These are phyloP conservation scores for Ettlia oleoabundans DNA, from an alignment of 139 green algal genomes.

Conservation along the genomic window DNA sequence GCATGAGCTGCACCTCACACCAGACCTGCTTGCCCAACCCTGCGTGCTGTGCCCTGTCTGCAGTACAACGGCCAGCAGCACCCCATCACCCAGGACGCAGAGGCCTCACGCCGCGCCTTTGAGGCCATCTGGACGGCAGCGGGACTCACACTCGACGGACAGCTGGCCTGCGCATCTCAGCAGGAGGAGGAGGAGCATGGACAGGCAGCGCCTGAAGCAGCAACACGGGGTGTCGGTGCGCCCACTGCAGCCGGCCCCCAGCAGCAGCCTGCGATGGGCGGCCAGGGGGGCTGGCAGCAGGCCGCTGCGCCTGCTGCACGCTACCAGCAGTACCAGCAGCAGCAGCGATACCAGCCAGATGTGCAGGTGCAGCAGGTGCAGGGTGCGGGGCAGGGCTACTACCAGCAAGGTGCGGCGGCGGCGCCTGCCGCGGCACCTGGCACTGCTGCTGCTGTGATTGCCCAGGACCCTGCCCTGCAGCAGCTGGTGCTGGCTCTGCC, in stretches of 20 bases:
- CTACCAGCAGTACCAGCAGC: neutral
- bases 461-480: neutral
- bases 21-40: neutral
- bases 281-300: too few relatives aligned
- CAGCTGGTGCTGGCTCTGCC: neutral
- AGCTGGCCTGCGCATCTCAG: neutral
- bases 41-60: neutral
- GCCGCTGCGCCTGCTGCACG: too few relatives aligned
- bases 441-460: neutral
- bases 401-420: neutral
- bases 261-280: too few relatives aligned
- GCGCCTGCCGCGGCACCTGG: neutral
- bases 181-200: neutral
- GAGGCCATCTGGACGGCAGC: conserved; percentile 21
- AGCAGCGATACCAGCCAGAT: neutral
- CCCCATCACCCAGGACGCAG: conserved; percentile 9
- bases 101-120: conserved; percentile 20
- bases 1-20: neutral
- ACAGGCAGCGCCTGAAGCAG: conserved; percentile 6
- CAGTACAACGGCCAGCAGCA: conserved; percentile 50
- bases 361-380: neutral
- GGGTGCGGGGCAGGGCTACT: neutral
- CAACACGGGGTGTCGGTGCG: neutral
- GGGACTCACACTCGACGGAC: conserved; percentile 7
- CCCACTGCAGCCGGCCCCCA: neutral